Conservation (phyloP, 495 filamentous ascomycete species). For the Chaetomium cochliodes region DNA sequence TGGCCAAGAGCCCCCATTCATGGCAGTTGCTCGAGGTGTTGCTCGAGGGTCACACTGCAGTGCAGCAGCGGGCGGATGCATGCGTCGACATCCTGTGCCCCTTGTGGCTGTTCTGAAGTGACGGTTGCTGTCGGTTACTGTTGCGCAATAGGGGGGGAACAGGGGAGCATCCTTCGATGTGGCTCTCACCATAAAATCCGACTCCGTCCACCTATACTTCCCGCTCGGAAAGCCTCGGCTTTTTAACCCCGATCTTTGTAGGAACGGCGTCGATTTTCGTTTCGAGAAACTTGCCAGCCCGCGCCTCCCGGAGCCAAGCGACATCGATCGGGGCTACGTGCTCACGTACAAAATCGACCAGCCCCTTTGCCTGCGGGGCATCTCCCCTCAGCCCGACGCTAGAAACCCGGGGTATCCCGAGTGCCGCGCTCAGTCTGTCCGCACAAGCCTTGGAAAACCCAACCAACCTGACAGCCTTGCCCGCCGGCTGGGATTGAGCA, state of each 20-base stretch:
- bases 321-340: slow-evolving; percentile 43
- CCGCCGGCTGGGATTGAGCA: slow-evolving; percentile 41
- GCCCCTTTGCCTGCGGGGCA: slow-evolving; percentile 47
- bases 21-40: background rate
- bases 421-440: slow-evolving; percentile 47
- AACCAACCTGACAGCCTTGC: slow-evolving; percentile 52
- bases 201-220: background rate
- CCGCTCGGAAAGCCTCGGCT: slow-evolving; percentile 11
- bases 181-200: background rate
- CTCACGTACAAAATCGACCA: slow-evolving; percentile 52
- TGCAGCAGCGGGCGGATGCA: background rate
- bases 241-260: slow-evolving; percentile 43
- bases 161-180: too few relatives aligned
- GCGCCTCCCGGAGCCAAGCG: slow-evolving; percentile 33
- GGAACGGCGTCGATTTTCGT: slow-evolving; percentile 41
- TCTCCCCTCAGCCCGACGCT: slow-evolving; percentile 54
- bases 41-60: background rate
- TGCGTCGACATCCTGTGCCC: background rate
- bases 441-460: slow-evolving; percentile 55
- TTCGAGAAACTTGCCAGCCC: slow-evolving; percentile 23
- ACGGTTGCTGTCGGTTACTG: background rate
- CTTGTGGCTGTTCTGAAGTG: background rate
- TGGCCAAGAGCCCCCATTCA: background rate
- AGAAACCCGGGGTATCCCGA: slow-evolving; percentile 58
- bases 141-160: too few relatives aligned